phyloP scores from a whole-genome alignment of 495 filamentous ascomycete species.

The Amphirosellinia nigrospora region DNA sequence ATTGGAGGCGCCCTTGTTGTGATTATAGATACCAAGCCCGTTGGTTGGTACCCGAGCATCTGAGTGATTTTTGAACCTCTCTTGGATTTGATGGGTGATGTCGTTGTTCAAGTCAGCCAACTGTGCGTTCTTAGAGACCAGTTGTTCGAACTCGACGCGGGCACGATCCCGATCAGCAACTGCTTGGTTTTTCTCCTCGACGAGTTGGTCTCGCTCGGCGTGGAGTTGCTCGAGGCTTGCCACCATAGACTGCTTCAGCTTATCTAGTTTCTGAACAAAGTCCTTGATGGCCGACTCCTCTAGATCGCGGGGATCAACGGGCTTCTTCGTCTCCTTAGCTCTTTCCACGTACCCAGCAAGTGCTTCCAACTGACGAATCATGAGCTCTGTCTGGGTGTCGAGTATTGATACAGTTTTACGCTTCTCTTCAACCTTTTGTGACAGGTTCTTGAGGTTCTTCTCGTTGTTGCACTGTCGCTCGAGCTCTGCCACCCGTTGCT shows the following conservation, averaged over 20 bases:
- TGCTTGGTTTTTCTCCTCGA: slow-evolving; percentile 81
- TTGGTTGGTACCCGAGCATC: slow-evolving; percentile 62
- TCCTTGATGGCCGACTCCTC: slow-evolving; percentile 86
- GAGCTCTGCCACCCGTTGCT: slow-evolving; percentile 80
- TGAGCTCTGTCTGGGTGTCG: slow-evolving; percentile 93
- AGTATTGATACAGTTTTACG: slow-evolving; percentile 95
- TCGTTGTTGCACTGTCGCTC: slow-evolving; percentile 73
- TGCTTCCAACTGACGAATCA: slow-evolving; percentile 87
- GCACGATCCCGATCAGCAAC: slow-evolving; percentile 86
- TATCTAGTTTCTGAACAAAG: slow-evolving; percentile 84
- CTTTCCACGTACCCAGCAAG: slow-evolving; percentile 68
- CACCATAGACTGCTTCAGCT: slow-evolving; percentile 79
- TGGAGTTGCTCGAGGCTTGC: slow-evolving; percentile 84
- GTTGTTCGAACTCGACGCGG: slow-evolving; percentile 92
- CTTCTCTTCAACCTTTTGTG: slow-evolving; percentile 89
- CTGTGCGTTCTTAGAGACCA: slow-evolving; percentile 92
- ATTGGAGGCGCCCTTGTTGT: slow-evolving; percentile 75
- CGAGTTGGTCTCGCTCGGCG: slow-evolving; percentile 77
- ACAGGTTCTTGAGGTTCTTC: slow-evolving; percentile 81
- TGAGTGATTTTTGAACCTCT: slow-evolving; percentile 76
- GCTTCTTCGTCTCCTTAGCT: slow-evolving; percentile 75
- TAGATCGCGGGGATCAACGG: slow-evolving; percentile 74
- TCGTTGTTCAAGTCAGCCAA: slow-evolving; percentile 93
- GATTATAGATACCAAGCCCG: slow-evolving; percentile 85
- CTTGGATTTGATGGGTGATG: slow-evolving; percentile 91